phyloP scores from a whole-genome alignment of 2,329 filamentous ascomycete species.

The Aspergillus floridensis region DNA sequence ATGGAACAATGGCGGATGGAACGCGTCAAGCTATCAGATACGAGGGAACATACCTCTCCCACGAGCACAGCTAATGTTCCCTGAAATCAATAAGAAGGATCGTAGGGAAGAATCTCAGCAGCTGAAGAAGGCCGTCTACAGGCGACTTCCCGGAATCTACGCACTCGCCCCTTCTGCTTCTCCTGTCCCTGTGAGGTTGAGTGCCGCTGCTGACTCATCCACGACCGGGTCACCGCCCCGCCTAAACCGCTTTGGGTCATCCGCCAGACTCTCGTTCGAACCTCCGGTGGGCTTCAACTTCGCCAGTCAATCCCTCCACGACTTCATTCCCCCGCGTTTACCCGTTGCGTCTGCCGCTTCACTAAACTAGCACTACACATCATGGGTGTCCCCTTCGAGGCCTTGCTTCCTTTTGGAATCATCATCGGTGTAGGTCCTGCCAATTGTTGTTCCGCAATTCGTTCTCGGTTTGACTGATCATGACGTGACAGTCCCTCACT shows the following conservation, averaged over 20 bases:
- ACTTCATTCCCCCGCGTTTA: conserved; percentile 7
- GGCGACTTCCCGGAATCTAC: conserved; percentile 28
- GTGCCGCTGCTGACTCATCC: conserved; percentile 37
- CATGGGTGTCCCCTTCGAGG: conserved; percentile 67
- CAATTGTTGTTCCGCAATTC: conserved; percentile 10
- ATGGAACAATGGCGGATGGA: conserved; percentile 20
- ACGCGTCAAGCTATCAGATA: conserved; percentile 25
- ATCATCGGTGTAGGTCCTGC: conserved; percentile 55
- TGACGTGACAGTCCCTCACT: conserved; percentile 55
- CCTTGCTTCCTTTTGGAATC: conserved; percentile 62
- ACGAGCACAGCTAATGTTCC: conserved; percentile 6
- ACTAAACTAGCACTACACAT: conserved; percentile 11
- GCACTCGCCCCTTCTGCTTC: conserved; percentile 31
- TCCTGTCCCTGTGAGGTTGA: conserved; percentile 37
- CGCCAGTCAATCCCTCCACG: conserved; percentile 7
- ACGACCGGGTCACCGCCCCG: conserved; percentile 11
- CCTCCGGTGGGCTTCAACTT: conserved; percentile 16
- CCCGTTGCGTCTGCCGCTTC: conserved; percentile 3
- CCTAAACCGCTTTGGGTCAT: conserved; percentile 33
- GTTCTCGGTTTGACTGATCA: conserved; percentile 10
- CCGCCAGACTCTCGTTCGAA: conserved; percentile 29
- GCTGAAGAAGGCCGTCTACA: conserved; percentile 18
- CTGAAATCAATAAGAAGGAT: background rate
- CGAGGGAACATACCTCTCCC: conserved; percentile 14
- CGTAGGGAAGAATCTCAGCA: conserved; percentile 17